phyloP scores from a whole-genome alignment of 768 basidiomycete genomes.

The Trametes cubensis region DNA sequence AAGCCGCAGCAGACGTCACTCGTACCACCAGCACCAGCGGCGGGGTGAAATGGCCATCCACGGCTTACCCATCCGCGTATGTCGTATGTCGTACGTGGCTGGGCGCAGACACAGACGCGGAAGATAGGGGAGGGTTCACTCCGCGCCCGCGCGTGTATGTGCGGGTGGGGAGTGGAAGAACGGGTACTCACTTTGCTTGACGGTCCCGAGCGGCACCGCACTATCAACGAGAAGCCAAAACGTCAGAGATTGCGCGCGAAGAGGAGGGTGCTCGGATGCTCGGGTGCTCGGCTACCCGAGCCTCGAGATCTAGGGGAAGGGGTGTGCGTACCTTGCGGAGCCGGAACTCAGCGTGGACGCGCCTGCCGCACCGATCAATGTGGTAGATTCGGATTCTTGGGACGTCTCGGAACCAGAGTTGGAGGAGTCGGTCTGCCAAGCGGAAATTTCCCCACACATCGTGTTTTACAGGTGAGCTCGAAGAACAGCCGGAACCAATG shows the following conservation, averaged over 20 bases:
- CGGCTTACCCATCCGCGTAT: no score
- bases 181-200: slow-evolving; percentile 16
- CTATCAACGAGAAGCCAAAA: not conserved
- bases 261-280: not conserved
- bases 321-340: slow-evolving; percentile 17
- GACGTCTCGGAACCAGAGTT: slow-evolving; percentile 18
- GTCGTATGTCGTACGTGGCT: no score
- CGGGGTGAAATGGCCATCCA: no score
- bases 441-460: not conserved
- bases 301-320: not conserved
- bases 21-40: no score
- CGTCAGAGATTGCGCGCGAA: not conserved
- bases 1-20: not conserved
- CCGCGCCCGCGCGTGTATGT: no score
- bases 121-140: no score
- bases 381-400: slow-evolving; percentile 19
- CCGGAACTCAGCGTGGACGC: slow-evolving; percentile 23
- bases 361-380: slow-evolving; percentile 42
- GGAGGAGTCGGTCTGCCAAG: slow-evolving; percentile 40
- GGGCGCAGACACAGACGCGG: no score
- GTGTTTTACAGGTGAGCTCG: not conserved
- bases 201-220: slow-evolving; percentile 10
- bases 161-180: not conserved
- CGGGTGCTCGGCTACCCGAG: not conserved
- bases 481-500: no score